Evolutionary conservation across 2,329 filamentous ascomycete genomes (phyloP), one percentile per base, ranked within the genome.

Genomic region (Kalmusia sp.): DNA sequence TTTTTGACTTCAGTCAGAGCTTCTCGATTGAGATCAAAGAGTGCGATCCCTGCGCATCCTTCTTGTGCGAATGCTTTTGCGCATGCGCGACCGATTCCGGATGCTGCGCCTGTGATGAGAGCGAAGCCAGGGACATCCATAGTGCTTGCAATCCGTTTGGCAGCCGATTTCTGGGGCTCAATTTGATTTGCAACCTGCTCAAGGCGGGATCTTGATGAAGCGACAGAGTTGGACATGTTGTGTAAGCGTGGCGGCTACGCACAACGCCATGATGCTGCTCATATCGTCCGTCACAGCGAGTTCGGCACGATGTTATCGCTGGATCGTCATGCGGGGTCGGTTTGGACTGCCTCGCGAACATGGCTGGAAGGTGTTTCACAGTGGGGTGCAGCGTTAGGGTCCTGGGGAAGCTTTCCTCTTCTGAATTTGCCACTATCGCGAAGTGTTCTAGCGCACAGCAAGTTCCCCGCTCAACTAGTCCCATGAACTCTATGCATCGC

Each of bases 41-140:
- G 45, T 2, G 62, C 60, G 24, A 65, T 46, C 7, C 62, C 60
- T 8, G 58, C 60, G 14, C 49, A 52, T 15, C 62, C 62, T 58
- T 65, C 62, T 6, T 47, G 25, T 17, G 58, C 55, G 24, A 65
- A 65, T n/a, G 54, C 60, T 6, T 53, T 21, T 11, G 62, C 60
- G 49, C 62, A 65, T 11, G 58, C 60, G 39, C 44, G 31, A 3
- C 60, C 60, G 22, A 65, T 63, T n/a, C 58, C 62, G 9, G 57
- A 65, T 6, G 62, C 62, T 21, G 56, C 58, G 3, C 58, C 61
- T 28, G 61, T 63, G 25, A 65, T 49, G 15, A 65, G 43, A 4
- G 61, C 62, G 34, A 44, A 65, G 24, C 65, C 65, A 28, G 64
- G 56, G 17, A 68, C 62, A 37, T 68, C 59, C 64, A 66, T 64